These are phyloP conservation scores for Aristolochia californica DNA, from an alignment of 164 flowering plant species.

Conservation along the genomic window DNA sequence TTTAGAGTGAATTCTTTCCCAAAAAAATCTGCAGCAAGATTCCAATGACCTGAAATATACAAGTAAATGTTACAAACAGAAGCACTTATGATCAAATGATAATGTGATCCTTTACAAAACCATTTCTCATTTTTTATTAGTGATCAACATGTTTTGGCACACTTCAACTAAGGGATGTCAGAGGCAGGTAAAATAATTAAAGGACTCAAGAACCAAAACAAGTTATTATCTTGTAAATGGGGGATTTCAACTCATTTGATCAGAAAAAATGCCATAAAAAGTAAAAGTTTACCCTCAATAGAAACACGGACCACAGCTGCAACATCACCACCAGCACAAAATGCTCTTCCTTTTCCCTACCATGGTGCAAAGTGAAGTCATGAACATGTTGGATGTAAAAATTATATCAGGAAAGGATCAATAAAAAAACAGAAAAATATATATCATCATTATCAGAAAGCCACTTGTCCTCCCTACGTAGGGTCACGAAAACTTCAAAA, in stretches of 20 bases:
- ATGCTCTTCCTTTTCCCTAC: conserved; percentile 63
- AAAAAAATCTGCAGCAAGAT: conserved; percentile 17
- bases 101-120: not conserved
- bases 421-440: not conserved
- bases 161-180: no score
- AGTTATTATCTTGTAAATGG: no score
- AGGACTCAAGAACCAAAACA: no score
- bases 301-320: conserved; percentile 6
- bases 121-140: not conserved
- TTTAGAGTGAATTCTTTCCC: conserved; percentile 20
- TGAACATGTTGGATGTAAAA: not conserved
- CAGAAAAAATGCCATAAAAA: not conserved
- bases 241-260: no score
- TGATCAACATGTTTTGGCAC: not conserved
- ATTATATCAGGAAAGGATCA: no score
- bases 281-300: conserved; percentile 24
- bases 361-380: not conserved
- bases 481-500: no score
- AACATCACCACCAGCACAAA: conserved; percentile 19
- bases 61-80: not conserved
- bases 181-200: no score
- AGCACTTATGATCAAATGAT: not conserved
- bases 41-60: conserved; percentile 23
- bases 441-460: no score
- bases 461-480: no score